These are phyloP conservation scores for Polyplosphaeria fusca DNA, from an alignment of 495 filamentous ascomycete genomes.

Conservation along the genomic window DNA sequence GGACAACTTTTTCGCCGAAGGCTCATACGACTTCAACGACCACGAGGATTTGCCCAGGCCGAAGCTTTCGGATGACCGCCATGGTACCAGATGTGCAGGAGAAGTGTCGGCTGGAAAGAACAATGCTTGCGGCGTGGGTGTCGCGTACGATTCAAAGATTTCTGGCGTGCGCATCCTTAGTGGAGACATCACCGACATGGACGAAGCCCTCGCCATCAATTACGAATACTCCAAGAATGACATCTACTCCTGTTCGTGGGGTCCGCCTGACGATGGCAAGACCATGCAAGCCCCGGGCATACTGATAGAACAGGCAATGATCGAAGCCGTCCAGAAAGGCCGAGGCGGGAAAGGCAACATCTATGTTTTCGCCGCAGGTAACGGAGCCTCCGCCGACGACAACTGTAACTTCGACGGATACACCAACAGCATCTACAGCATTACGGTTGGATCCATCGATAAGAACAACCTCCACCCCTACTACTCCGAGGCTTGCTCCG, in stretches of 20 bases:
- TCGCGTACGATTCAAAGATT: conserved; percentile 88
- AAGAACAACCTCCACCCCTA: conserved; percentile 78
- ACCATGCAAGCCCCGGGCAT: conserved; percentile 93
- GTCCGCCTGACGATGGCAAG: conserved; percentile 84
- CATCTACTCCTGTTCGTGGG: conserved; percentile 99
- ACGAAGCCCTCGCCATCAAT: conserved; percentile 90
- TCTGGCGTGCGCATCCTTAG: conserved; percentile 88
- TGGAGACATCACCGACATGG: conserved; percentile 82
- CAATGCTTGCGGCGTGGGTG: conserved; percentile 90
- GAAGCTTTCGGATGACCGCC: conserved; percentile 71
- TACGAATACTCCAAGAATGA: conserved; percentile 87
- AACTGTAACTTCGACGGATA: conserved; percentile 99
- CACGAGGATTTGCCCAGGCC: conserved; percentile 73
- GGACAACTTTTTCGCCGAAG: conserved; percentile 83
- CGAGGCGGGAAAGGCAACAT: conserved; percentile 81
- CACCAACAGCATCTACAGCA: conserved; percentile 98
- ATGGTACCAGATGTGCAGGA: conserved; percentile 92
- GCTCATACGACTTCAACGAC: conserved; percentile 96
- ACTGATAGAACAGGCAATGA: conserved; percentile 83
- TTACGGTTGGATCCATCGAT: conserved; percentile 93
- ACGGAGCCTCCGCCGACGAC: conserved; percentile 80
- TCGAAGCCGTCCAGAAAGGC: conserved; percentile 87
- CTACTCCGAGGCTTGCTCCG: conserved; percentile 95
- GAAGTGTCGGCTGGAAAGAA: conserved; percentile 90
- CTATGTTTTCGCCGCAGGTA: conserved; percentile 96